Evolutionary conservation across 495 filamentous ascomycete species (phyloP).

Genomic region (Tuber umbilicatum): DNA sequence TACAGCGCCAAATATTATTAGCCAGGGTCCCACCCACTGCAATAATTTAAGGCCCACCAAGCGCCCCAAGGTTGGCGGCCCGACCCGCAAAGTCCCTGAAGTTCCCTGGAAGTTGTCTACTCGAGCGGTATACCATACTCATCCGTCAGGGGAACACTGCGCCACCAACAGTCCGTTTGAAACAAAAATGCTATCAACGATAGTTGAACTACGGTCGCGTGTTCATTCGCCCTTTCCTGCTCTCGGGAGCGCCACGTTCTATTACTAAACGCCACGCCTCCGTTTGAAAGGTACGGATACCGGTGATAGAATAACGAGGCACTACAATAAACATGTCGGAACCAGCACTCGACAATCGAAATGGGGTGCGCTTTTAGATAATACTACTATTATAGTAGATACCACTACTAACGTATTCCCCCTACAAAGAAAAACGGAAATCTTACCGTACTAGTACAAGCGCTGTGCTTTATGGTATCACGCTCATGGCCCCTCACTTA

Average conservation of each 20-base stretch:
- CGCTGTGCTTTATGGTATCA: background rate
- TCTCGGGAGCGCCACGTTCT: background rate
- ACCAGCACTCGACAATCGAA: background rate
- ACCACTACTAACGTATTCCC: too few relatives aligned
- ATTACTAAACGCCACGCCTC: background rate
- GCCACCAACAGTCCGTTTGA: background rate
- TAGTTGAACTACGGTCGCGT: background rate
- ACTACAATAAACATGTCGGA: background rate
- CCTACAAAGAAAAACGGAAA: background rate
- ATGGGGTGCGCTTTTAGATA: background rate
- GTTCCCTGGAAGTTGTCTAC: background rate
- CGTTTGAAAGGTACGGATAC: background rate
- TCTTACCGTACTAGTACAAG: background rate
- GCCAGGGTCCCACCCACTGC: background rate
- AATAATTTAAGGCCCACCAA: background rate
- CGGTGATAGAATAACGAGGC: background rate
- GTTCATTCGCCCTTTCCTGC: background rate
- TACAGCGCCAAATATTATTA: background rate
- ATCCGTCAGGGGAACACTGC: background rate
- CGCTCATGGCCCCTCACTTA: background rate
- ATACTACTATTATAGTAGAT: background rate
- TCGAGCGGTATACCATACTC: background rate
- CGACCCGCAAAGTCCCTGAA: background rate
- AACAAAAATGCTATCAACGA: background rate
- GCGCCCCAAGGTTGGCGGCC: background rate